Percentiles rank a stretch among this genome's conserved stretches.
phyloP scores from a whole-genome alignment of 2,329 filamentous ascomycete genomes.

The Colletotrichum ledebouriae region DNA sequence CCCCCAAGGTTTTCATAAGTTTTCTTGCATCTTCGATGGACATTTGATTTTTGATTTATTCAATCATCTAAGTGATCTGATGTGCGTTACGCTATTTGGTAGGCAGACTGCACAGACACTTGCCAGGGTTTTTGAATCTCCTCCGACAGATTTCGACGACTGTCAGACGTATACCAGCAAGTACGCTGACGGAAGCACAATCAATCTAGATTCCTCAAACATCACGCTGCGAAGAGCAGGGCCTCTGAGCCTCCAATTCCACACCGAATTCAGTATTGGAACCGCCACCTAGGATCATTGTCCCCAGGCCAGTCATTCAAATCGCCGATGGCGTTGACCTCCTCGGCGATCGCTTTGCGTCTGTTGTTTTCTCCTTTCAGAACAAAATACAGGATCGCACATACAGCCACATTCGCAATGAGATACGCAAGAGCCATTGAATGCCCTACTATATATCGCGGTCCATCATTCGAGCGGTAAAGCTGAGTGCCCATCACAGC shows the following conservation, averaged over 20 bases:
- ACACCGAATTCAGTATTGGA: constrained; percentile 61
- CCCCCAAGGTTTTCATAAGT: too few species aligned
- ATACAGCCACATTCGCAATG: constrained; percentile 68
- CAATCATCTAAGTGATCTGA: too few species aligned
- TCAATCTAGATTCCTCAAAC: too few species aligned
- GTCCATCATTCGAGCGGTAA: constrained; percentile 71
- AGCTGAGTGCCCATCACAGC: constrained; percentile 79
- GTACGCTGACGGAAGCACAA: too few species aligned
- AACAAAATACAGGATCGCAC: constrained; percentile 64
- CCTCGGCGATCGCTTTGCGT: constrained; percentile 59
- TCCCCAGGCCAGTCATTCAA: constrained; percentile 71
- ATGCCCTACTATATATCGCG: constrained; percentile 76
- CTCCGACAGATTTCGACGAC: too few species aligned
- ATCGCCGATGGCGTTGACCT: constrained; percentile 64
- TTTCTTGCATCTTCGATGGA: too few species aligned
- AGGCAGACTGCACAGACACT: too few species aligned
- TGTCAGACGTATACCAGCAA: too few species aligned
- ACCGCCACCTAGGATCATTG: constrained; percentile 75
- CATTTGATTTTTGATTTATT: too few species aligned
- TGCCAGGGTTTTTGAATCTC: too few species aligned
- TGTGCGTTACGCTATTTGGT: too few species aligned
- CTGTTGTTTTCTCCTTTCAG: constrained; percentile 70
- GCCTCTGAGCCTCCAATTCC: neutral
- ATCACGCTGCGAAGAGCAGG: too few species aligned
- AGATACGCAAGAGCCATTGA: constrained; percentile 76